phyloP scores from a whole-genome alignment of 768 basidiomycete species.

The Candolleomyces eurysporus region DNA sequence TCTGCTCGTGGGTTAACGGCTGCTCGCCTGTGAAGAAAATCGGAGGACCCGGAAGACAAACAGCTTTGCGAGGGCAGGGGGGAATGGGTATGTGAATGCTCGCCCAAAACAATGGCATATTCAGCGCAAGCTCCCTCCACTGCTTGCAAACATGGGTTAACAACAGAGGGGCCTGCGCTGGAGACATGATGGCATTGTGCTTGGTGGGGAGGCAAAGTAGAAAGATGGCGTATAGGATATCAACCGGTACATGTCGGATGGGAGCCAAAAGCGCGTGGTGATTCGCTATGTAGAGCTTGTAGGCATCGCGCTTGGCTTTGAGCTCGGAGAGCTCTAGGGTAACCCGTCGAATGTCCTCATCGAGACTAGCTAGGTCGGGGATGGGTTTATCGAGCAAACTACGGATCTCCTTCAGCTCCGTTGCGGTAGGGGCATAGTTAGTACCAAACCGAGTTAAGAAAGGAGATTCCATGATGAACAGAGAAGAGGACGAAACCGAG shows the following conservation, averaged over 20 bases:
- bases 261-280: slow-evolving; percentile 13
- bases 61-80: slow-evolving; percentile 1
- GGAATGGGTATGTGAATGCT: slow-evolving; percentile 19
- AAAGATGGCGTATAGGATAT: slow-evolving; percentile 19
- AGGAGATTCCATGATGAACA: slow-evolving; percentile 12
- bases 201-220: slow-evolving; percentile 16
- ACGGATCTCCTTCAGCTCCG: slow-evolving; percentile 8
- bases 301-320: slow-evolving; percentile 4
- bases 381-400: slow-evolving; percentile 4
- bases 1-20: not conserved
- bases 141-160: slow-evolving; percentile 17
- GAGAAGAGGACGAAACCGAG: too few species aligned
- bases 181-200: slow-evolving; percentile 19
- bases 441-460: slow-evolving; percentile 9
- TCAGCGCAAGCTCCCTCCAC: slow-evolving; percentile 16
- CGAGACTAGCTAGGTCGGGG: slow-evolving; percentile 8
- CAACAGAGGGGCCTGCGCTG: slow-evolving; percentile 16
- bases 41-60: not conserved
- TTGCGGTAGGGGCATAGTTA: slow-evolving; percentile 10
- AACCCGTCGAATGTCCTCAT: slow-evolving; percentile 7
- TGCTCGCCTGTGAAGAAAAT: not conserved
- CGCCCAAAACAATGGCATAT: slow-evolving; percentile 17
- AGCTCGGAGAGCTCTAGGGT: slow-evolving; percentile 1
- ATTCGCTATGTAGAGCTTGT: slow-evolving; percentile 1
- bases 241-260: slow-evolving; percentile 16